Evolutionary conservation across 345 rosid genomes (phyloP).

Genomic region (Litchi chinensis): DNA sequence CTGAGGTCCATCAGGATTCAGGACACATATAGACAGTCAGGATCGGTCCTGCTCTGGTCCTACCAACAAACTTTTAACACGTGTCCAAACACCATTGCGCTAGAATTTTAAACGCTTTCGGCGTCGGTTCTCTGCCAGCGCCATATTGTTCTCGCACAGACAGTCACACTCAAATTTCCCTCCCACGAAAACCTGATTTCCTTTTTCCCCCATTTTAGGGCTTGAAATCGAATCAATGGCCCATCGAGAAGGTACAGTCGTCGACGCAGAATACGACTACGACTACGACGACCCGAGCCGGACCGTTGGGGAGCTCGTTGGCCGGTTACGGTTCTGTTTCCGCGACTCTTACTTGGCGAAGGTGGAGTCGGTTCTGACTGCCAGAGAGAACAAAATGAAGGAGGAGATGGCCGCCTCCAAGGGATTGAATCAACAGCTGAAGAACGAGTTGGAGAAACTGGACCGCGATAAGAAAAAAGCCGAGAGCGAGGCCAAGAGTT

Average conservation of each 20-base stretch:
- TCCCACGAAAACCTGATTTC: no score
- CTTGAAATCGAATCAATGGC: neutral
- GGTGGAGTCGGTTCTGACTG: constrained; percentile 15
- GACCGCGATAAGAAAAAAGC: constrained; percentile 7
- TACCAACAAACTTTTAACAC: no score
- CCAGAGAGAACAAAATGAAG: constrained; percentile 18
- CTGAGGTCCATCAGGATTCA: no score
- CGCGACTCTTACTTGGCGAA: constrained; percentile 13
- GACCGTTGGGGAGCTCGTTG: constrained; percentile 8
- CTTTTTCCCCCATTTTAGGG: no score
- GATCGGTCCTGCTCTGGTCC: no score
- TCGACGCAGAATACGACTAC: neutral
- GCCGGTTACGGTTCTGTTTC: neutral
- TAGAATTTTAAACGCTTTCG: no score
- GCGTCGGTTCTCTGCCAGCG: no score
- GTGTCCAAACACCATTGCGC: no score
- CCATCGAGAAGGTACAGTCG: neutral
- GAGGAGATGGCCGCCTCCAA: neutral
- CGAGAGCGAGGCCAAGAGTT: constrained; percentile 14
- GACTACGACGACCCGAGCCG: neutral
- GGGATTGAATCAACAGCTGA: neutral
- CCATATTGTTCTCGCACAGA: no score
- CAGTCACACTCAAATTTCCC: no score
- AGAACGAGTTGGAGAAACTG: neutral
- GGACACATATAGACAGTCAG: no score